Evolutionary conservation across 2,329 filamentous ascomycete species (phyloP), one percentile per base, ranked within the genome.

Genomic region (Mariannaea elegans): DNA sequence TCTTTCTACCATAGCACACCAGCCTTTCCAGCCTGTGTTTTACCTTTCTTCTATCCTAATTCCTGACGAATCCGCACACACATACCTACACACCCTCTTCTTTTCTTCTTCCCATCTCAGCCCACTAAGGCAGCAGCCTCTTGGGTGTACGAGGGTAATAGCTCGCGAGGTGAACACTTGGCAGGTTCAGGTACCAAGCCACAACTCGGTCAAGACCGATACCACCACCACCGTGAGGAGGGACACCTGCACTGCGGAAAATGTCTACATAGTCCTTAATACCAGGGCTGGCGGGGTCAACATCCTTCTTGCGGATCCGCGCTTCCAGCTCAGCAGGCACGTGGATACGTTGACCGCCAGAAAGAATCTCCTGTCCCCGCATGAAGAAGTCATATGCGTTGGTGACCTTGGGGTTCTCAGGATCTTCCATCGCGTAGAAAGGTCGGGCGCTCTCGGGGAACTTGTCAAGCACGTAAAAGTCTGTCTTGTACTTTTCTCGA

Each of bases 391-490:
- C 93, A 69, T 84, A 88, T 12, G 86, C 85, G 66, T 89, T 89
- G 10, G 85, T 92, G 64, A 92, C 84, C 32, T 82, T 82, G 55
- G 86, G 82, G 69, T 91, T 86, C 41, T 85, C 80, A 3, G 87
- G 86, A 72, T 72, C 91, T 53, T 91, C 88, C 81, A 94, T 92
- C 62, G 94, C 93, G 79, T 97, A 98, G 79, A 97, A 97, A 5
- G 94, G 94, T 27, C 95, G 87, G 18, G 95, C 92, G 34, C 84
- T 82, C 76, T 95, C 88, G 42, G 95, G 95, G 84, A 97, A 99
- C 79, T 98, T 95, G 82, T 98, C 94, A 63, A 99, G 86, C 19
- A 96, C 90, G 81, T 97, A 98, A 81, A 98, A 98, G 80, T 99
- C 95, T 61, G 93, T 95, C 74, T 90, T 87, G 84, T 90, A 97